These are phyloP conservation scores for Luffa acutangula DNA, from an alignment of 306 rosid genomes.

Conservation along the genomic window DNA sequence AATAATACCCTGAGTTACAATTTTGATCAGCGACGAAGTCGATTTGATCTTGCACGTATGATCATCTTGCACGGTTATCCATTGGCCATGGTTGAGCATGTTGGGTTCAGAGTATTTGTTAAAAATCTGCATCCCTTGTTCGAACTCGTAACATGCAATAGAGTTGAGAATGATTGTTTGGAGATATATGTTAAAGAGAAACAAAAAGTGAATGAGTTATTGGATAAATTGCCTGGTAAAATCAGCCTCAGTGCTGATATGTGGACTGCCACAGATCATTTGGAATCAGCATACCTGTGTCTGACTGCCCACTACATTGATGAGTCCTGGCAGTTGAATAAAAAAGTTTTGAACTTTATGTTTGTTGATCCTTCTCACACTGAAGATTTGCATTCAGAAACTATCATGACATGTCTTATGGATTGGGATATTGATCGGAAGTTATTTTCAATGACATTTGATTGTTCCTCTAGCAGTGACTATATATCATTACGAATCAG, in stretches of 20 bases:
- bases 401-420: conserved; percentile 71
- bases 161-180: conserved; percentile 85
- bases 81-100: conserved; percentile 87
- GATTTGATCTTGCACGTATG: conserved; percentile 96
- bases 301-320: conserved; percentile 85
- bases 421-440: conserved; percentile 98
- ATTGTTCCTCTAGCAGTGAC: conserved; percentile 59
- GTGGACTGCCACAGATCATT: conserved; percentile 54
- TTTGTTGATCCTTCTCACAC: conserved; percentile 68
- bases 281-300: conserved; percentile 69
- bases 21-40: conserved; percentile 88
- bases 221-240: conserved; percentile 94
- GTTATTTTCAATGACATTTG: conserved; percentile 77
- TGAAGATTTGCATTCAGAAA: conserved; percentile 68
- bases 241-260: conserved; percentile 73
- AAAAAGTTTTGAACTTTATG: conserved; percentile 64
- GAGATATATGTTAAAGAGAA: conserved; percentile 81
- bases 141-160: conserved; percentile 62
- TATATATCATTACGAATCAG: conserved; percentile 46
- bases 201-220: conserved; percentile 71
- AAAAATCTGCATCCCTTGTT: conserved; percentile 89
- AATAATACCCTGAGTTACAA: conserved; percentile 33
- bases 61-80: conserved; percentile 93
- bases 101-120: conserved; percentile 87
- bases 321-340: conserved; percentile 79